Evolutionary conservation across 225 moss, liverwort and hornwort species (phyloP).

Genomic region (Straminergon stramineum): DNA sequence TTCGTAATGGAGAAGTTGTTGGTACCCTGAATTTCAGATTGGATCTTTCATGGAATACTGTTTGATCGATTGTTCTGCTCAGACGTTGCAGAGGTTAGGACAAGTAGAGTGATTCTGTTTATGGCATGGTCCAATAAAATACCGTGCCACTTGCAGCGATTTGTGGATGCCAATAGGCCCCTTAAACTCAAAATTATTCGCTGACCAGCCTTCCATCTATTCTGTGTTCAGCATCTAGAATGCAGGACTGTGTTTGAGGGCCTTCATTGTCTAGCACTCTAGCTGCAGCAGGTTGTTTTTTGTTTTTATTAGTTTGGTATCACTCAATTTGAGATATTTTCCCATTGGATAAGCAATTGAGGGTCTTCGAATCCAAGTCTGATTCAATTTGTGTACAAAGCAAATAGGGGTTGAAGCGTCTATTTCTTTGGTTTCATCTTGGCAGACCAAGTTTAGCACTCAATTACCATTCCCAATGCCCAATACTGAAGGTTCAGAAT

Average conservation of each 20-base stretch:
- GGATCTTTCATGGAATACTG: neutral
- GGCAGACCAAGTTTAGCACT: neutral
- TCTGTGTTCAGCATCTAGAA: neutral
- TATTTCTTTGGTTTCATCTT: neutral
- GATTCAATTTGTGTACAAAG: neutral
- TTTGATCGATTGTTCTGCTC: neutral
- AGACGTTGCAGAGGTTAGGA: neutral
- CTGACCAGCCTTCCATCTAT: neutral
- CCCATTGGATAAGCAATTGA: neutral
- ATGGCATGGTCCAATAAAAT: neutral
- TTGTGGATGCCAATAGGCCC: neutral
- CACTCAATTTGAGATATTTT: neutral
- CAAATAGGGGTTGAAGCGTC: neutral
- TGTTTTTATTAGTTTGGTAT: neutral
- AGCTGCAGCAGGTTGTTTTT: neutral
- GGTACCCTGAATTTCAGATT: neutral
- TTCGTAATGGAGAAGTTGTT: neutral
- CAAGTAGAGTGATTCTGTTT: neutral
- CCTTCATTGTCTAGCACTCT: neutral
- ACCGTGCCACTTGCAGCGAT: neutral
- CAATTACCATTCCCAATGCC: neutral
- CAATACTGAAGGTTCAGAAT: neutral
- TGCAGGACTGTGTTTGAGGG: neutral
- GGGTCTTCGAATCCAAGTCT: neutral
- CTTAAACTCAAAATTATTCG: neutral